These are phyloP conservation scores for Solanum arcanum DNA, from an alignment of 257 asterid species.

Conservation along the genomic window DNA sequence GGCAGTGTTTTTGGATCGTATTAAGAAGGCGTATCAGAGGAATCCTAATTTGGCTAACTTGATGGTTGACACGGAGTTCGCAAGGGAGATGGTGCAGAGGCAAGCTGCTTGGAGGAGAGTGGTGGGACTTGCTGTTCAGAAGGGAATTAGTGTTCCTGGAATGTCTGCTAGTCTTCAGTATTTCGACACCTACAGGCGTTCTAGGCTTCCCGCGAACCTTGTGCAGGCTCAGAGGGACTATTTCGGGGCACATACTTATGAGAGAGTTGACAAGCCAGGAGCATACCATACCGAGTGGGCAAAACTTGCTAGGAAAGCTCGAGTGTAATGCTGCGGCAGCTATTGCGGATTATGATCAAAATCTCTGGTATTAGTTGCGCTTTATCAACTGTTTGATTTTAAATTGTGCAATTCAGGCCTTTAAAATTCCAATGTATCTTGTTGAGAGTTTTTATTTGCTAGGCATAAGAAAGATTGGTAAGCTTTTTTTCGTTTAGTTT, in stretches of 20 bases:
- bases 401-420: constrained; percentile 14
- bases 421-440: constrained; percentile 22
- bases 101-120: constrained; percentile 93
- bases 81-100: constrained; percentile 93
- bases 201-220: constrained; percentile 79
- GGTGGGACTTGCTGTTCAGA: constrained; percentile 61
- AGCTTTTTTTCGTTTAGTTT: constrained; percentile 17
- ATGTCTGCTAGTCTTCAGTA: constrained; percentile 92
- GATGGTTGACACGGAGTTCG: constrained; percentile 81
- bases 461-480: constrained; percentile 10
- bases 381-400: constrained; percentile 1
- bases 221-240: constrained; percentile 97
- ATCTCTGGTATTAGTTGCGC: constrained; percentile 10
- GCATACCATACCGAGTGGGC: constrained; percentile 90
- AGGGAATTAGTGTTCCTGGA: constrained; percentile 76
- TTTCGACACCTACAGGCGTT: constrained; percentile 79
- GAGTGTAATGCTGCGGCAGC: constrained; percentile 17
- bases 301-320: constrained; percentile 65
- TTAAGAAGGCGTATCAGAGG: constrained; percentile 83
- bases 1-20: constrained; percentile 90
- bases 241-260: constrained; percentile 93
- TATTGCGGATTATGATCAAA: not conserved
- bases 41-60: constrained; percentile 62
- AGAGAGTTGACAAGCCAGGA: constrained; percentile 62
- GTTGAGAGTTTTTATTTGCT: constrained; percentile 20